These are phyloP conservation scores for Colletotrichum orchidophilum DNA, from an alignment of 2,329 filamentous ascomycete genomes.

Conservation along the genomic window DNA sequence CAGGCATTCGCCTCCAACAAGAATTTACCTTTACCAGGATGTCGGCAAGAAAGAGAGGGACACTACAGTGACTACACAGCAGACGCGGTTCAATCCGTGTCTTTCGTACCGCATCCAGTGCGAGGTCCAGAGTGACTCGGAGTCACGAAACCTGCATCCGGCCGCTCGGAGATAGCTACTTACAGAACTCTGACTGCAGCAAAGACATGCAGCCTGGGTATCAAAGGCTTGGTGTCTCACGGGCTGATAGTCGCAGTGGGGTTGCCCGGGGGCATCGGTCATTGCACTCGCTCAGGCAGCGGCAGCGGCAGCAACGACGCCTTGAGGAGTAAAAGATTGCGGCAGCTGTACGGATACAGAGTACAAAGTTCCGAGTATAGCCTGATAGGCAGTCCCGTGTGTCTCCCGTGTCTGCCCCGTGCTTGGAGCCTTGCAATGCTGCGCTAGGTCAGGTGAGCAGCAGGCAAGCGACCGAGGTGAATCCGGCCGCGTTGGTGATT, in stretches of 20 bases:
- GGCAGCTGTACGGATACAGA: neutral
- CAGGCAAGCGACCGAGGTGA: neutral
- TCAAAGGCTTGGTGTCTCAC: conserved; percentile 32
- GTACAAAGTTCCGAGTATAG: neutral
- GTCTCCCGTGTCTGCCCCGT: neutral
- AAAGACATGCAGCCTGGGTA: conserved; percentile 28
- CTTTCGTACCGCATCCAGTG: conserved; percentile 23
- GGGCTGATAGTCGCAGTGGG: conserved; percentile 27
- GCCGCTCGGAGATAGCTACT: conserved; percentile 34
- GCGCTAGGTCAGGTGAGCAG: neutral
- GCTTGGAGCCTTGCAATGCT: neutral
- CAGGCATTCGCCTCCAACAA: neutral
- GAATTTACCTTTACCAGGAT: too few relatives aligned
- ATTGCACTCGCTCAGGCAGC: conserved; percentile 16
- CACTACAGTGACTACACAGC: neutral
- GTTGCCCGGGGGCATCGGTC: conserved; percentile 25
- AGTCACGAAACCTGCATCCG: conserved; percentile 32
- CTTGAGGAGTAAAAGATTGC: neutral
- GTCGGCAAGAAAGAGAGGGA: too few relatives aligned
- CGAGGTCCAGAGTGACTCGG: conserved; percentile 21
- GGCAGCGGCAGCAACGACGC: neutral
- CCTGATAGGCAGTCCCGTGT: neutral
- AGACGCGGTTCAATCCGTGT: neutral
- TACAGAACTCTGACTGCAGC: conserved; percentile 31
- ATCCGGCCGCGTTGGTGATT: neutral